Base-by-base conservation (phyloP, 2,329 filamentous ascomycete genomes). In the Pestalotiopsis sp. region DNA sequence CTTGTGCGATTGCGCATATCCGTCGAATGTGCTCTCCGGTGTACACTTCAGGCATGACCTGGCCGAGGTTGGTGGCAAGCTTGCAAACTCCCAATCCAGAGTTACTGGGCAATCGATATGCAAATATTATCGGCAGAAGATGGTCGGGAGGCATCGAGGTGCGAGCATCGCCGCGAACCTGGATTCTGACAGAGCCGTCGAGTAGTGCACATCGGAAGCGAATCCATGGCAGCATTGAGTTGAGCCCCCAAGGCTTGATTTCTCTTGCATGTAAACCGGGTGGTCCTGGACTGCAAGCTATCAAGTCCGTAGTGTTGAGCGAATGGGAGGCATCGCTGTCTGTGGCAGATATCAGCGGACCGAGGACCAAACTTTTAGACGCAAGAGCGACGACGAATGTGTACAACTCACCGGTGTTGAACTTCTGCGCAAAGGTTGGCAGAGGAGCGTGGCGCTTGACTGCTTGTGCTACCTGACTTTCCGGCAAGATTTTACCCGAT, bases 321-420 rank as follows among this genome's bases (percentile, higher is more conserved):
- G 0, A 4, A 20, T 2, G 13, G 2, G 9, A 7, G 6, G 30
- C 30, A 30, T 30, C 1, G 6, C 30, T 30, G 7, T 30, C 30
- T 30, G 30, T 30, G 30, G 7, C 1, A 7, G 7, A 7, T 30
- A 9, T 30, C 0, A 30, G 30, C 7, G 30, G 7, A 30, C 30
- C 6, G 30, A 30, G 30, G 7, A 1, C 1, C 6, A 30, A 7
- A 30, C 1, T 1, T 30, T 30, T 7, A 1, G 1, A 7, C 1
- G 6, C 6, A 30, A 30, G 1, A 30, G 7, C 5, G 30, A 30
- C 26, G 26, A 30, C 9, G 1, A 9, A 30, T 17, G 44, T 14
- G 2, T 17, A 1, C 14, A 14, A 52, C 9, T 52, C 9, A 52
- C 44, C 14, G n/a, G 14, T 52, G 14, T 17, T 4, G 20, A 52